Conservation (phyloP, 495 filamentous ascomycete species). For the Tuber microsphaerosporum region DNA sequence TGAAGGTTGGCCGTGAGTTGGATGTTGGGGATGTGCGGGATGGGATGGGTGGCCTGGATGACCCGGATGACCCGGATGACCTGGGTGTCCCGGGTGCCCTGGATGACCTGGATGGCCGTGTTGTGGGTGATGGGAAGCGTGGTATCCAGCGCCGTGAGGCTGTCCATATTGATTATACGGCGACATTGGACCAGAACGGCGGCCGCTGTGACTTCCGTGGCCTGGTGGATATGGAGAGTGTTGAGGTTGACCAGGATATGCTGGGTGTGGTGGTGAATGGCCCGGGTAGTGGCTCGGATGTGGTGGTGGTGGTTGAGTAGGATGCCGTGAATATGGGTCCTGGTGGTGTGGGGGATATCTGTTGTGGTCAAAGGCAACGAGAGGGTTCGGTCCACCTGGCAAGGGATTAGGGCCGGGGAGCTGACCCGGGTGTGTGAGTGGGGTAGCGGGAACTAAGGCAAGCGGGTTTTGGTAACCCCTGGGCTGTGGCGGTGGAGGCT, state of each 20-base stretch:
- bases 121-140: background rate
- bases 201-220: background rate
- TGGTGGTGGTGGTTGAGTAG: constrained; percentile 1
- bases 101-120: background rate
- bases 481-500: constrained; percentile 12
- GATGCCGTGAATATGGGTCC: constrained; percentile 8
- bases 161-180: background rate
- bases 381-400: constrained; percentile 26
- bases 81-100: background rate
- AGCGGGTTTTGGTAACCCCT: constrained; percentile 36
- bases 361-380: constrained; percentile 33
- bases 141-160: background rate
- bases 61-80: constrained; percentile 14
- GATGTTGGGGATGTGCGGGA: constrained; percentile 23
- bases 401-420: constrained; percentile 22
- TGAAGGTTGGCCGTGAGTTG: constrained; percentile 19
- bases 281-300: constrained; percentile 5
- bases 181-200: background rate
- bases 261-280: constrained; percentile 3
- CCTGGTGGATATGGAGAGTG: background rate
- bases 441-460: constrained; percentile 34
- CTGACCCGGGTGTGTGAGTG: constrained; percentile 25
- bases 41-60: constrained; percentile 19
- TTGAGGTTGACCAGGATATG: constrained; percentile 2
- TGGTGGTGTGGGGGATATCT: background rate